Conservation (phyloP, 2,329 filamentous ascomycete species). For the Penicillium janthinellum region DNA sequence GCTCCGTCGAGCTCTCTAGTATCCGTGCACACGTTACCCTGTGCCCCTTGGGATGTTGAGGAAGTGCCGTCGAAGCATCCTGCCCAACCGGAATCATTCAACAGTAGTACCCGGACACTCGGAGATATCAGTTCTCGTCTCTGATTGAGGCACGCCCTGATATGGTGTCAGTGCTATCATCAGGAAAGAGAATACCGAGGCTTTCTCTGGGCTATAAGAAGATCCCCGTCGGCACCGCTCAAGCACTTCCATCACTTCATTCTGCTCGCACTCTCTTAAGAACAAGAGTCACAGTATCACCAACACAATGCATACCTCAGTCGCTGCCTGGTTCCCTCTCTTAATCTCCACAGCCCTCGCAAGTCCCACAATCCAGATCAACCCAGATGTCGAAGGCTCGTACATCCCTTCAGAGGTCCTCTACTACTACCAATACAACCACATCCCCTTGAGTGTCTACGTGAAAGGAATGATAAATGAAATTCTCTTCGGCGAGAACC, state of each 20-base stretch:
- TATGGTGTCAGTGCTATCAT: not conserved
- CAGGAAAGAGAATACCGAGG: not conserved
- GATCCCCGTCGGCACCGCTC: not conserved
- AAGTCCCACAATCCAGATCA: not conserved
- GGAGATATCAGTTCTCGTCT: not conserved
- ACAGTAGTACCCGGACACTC: not conserved
- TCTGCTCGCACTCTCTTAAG: not conserved
- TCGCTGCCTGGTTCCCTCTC: not conserved
- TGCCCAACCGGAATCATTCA: not conserved
- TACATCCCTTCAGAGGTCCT: not conserved
- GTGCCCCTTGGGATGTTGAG: not conserved
- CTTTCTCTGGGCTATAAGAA: not conserved
- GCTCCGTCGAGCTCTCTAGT: not conserved
- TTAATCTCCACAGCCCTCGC: not conserved
- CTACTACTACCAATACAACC: constrained; percentile 1
- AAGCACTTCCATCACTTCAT: not conserved
- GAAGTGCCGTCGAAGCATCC: not conserved
- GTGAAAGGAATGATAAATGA: not conserved
- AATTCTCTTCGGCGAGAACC: not conserved
- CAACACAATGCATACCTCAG: not conserved
- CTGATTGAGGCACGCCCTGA: not conserved
- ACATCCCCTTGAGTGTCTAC: constrained; percentile 1
- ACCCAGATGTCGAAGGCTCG: not conserved
- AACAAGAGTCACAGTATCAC: not conserved
- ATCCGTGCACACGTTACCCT: not conserved